These are phyloP conservation scores for Arachis hypogaea DNA, from an alignment of 306 rosid species.

Conservation along the genomic window DNA sequence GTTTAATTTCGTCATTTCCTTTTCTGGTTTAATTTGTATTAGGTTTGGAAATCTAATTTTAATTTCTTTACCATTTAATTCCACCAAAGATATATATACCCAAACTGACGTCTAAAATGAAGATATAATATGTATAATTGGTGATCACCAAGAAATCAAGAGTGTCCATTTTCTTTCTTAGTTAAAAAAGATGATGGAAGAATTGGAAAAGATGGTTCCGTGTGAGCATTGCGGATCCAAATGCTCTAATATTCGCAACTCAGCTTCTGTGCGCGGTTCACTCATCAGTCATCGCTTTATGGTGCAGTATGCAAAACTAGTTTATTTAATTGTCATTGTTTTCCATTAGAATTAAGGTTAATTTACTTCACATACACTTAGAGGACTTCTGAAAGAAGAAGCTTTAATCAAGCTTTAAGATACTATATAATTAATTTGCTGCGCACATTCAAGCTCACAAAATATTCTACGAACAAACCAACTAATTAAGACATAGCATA, in stretches of 20 bases:
- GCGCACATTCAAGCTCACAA: no score
- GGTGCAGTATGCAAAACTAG: slow-evolving; percentile 29
- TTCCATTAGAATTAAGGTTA: no score
- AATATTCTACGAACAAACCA: no score
- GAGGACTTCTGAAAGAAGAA: no score
- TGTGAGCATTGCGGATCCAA: slow-evolving; percentile 20
- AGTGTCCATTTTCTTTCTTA: not conserved
- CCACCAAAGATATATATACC: no score
- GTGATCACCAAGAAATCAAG: slow-evolving; percentile 12
- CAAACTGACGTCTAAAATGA: not conserved
- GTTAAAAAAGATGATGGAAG: no score
- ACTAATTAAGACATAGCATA: no score
- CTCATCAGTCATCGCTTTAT: no score
- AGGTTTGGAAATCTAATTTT: slow-evolving; percentile 24
- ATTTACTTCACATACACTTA: no score
- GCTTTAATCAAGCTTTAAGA: no score
- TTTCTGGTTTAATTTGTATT: slow-evolving; percentile 27
- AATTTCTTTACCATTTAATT: not conserved
- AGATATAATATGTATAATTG: not conserved
- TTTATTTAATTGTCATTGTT: not conserved
- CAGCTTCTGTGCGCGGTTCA: not conserved
- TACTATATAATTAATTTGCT: no score
- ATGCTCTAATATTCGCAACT: not conserved
- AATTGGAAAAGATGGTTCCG: slow-evolving; percentile 42
- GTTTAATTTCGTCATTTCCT: slow-evolving; percentile 3